phyloP scores from a whole-genome alignment of 371 early-diverging fungal species.

The Smittium mucronatum region DNA sequence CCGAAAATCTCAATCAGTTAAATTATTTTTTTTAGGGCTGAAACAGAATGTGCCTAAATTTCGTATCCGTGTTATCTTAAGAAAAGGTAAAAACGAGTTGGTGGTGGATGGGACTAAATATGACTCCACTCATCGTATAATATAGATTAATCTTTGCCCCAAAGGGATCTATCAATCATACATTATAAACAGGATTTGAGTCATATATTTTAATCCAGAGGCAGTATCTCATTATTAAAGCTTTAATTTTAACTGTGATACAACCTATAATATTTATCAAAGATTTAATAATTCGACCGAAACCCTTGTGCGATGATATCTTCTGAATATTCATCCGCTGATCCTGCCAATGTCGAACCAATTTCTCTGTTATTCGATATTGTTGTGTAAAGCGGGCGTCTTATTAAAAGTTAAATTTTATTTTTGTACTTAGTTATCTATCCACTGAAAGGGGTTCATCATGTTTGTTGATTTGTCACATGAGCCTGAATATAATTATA shows the following conservation, averaged over 20 bases:
- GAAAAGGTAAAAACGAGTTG: not conserved
- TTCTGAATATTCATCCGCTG: not conserved
- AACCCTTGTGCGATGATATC: not conserved
- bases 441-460: not conserved
- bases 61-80: not conserved
- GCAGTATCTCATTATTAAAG: not conserved
- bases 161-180: not conserved
- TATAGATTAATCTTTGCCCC: not conserved
- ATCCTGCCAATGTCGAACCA: not conserved
- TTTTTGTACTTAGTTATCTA: not conserved
- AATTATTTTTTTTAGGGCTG: not conserved
- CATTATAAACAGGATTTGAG: not conserved
- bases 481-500: not conserved
- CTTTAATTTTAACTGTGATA: not conserved
- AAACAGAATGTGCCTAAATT: not conserved
- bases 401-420: not conserved
- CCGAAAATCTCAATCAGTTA: not conserved
- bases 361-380: not conserved
- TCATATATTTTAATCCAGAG: not conserved
- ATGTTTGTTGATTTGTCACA: not conserved
- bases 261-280: not conserved
- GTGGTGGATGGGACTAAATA: not conserved
- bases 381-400: not conserved
- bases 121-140: not conserved
- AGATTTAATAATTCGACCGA: not conserved